These are phyloP conservation scores for Kalmusia sp. DNA, from an alignment of 2,329 filamentous ascomycete genomes.

Conservation along the genomic window DNA sequence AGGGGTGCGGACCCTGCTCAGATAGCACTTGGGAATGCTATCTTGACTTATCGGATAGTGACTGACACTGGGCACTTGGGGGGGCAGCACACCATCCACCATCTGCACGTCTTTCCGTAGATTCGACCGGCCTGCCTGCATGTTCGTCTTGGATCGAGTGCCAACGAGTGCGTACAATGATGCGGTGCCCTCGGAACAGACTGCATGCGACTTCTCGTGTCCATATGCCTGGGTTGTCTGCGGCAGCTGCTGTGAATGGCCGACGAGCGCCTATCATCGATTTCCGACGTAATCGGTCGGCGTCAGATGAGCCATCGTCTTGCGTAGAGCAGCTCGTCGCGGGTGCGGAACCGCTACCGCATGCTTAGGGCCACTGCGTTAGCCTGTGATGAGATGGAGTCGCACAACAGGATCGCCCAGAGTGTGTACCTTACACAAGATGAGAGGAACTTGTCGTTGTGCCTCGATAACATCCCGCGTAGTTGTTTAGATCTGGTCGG, in stretches of 20 bases:
- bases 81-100: too few relatives aligned
- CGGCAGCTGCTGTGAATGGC: neutral
- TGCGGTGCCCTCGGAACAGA: neutral
- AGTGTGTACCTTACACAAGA: neutral
- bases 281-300: neutral
- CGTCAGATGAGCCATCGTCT: neutral
- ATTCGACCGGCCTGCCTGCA: neutral
- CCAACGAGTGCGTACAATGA: neutral
- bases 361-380: neutral
- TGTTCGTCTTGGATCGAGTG: neutral
- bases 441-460: neutral
- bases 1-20: slow-evolving; percentile 2
- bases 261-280: neutral
- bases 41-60: neutral
- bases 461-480: neutral
- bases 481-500: too few relatives aligned
- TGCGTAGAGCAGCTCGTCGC: neutral
- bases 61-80: neutral
- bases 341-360: neutral
- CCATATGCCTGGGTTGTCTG: neutral
- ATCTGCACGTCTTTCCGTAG: neutral
- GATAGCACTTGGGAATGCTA: neutral
- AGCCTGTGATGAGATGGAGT: neutral
- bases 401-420: neutral
- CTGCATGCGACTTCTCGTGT: neutral